A percentile compares a stretch with the other conserved stretches of the same genome.
Conservation (phyloP, 2,329 filamentous ascomycete genomes). For the Calonectria naviculata region DNA sequence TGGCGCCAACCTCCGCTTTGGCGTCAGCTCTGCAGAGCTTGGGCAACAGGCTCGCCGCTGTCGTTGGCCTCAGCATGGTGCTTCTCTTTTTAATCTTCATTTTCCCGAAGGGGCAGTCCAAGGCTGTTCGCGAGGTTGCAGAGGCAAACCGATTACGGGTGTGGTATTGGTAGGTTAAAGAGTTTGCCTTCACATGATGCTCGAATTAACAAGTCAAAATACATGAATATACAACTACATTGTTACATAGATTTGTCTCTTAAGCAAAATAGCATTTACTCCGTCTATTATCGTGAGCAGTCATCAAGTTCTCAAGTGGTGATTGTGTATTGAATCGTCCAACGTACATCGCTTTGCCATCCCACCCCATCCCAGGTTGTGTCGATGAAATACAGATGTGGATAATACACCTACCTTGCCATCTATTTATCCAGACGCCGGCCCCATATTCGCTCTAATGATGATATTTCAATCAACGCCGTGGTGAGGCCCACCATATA, state of each 20-base stretch:
- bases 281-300: neutral
- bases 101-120: conserved; percentile 12
- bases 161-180: neutral
- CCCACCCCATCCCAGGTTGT: neutral
- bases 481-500: conserved; percentile 27
- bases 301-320: conserved; percentile 15
- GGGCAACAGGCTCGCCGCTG: neutral
- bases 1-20: neutral
- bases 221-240: neutral
- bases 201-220: neutral
- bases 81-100: conserved; percentile 20
- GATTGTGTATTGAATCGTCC: conserved; percentile 13
- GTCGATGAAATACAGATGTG: conserved; percentile 23
- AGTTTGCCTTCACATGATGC: neutral
- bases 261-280: neutral
- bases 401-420: conserved; percentile 15
- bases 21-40: neutral
- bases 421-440: conserved; percentile 27
- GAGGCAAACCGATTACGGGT: neutral
- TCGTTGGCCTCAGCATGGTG: conserved; percentile 3
- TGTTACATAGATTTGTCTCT: neutral
- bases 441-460: conserved; percentile 31
- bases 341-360: neutral
- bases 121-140: neutral
- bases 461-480: conserved; percentile 34